Evolutionary conservation across 2,329 filamentous ascomycete genomes (phyloP).

Genomic region (Xylariaceae sp.): DNA sequence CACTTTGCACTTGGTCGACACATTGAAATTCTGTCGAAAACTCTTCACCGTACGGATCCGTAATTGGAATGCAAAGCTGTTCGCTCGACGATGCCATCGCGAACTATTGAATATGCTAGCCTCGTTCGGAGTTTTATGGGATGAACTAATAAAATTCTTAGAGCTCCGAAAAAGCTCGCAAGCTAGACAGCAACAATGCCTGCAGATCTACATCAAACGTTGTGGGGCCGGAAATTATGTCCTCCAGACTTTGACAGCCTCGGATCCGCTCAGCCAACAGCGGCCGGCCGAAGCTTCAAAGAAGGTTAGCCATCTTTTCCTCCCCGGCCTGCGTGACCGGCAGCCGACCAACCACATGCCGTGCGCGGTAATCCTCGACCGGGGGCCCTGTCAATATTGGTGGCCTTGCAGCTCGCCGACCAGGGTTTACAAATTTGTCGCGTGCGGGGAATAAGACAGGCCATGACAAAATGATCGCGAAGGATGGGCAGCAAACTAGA

Average conservation of each 20-base stretch:
- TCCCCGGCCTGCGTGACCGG: conserved; percentile 23
- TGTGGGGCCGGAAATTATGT: not conserved
- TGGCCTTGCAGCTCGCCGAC: conserved; percentile 13
- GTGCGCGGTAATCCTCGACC: conserved; percentile 13
- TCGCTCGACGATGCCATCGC: no score
- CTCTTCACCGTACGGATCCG: no score
- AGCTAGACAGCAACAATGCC: conserved; percentile 1
- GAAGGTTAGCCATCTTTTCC: no score
- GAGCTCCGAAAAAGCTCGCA: conserved; percentile 2
- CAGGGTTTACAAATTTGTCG: conserved; percentile 10
- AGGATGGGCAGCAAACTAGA: conserved; percentile 11
- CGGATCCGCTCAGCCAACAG: conserved; percentile 1
- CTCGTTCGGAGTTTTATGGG: no score
- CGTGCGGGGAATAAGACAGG: conserved; percentile 16
- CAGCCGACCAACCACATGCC: conserved; percentile 21
- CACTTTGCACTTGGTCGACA: no score
- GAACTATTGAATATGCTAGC: no score
- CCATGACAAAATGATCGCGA: conserved; percentile 16
- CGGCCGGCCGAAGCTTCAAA: no score
- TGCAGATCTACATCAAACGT: conserved; percentile 12
- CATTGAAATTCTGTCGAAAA: no score
- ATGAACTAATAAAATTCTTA: no score
- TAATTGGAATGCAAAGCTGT: no score
- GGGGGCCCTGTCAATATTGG: conserved; percentile 20
- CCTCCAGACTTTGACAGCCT: not conserved